phyloP scores from a whole-genome alignment of 1,284 basidiomycete genomes.

The Pyrrhoderma noxium region DNA sequence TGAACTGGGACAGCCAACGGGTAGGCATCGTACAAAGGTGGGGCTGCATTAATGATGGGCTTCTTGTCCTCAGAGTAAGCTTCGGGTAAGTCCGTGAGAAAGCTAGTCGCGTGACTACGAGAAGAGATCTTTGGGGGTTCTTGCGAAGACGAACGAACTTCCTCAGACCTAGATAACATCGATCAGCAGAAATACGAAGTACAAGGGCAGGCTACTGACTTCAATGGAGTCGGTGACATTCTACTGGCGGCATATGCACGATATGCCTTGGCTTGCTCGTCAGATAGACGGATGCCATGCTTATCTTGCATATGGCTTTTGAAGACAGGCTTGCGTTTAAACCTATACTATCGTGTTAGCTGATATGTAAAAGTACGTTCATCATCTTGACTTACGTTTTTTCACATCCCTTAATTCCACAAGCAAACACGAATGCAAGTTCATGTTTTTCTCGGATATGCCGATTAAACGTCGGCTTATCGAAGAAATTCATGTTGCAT shows the following conservation, averaged over 20 bases:
- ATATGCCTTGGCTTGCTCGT: too few species aligned
- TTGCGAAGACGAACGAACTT: not conserved
- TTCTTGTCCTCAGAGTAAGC: too few species aligned
- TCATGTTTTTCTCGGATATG: conserved; percentile 17
- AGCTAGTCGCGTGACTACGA: not conserved
- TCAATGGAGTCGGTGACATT: too few species aligned
- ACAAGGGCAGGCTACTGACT: too few species aligned
- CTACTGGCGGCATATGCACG: too few species aligned
- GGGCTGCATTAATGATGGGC: too few species aligned
- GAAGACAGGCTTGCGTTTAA: conserved; percentile 15
- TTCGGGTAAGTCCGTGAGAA: too few species aligned
- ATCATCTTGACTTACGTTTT: conserved; percentile 4
- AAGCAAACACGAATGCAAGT: conserved; percentile 12
- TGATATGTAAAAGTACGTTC: too few species aligned
- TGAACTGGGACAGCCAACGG: too few species aligned
- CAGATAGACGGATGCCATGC: not conserved
- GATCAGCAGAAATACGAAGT: too few species aligned
- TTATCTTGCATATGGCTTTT: conserved; percentile 13
- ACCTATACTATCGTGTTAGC: conserved; percentile 5
- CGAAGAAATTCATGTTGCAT: conserved; percentile 16
- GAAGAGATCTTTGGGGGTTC: not conserved
- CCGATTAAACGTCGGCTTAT: conserved; percentile 17
- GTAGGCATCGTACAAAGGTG: too few species aligned
- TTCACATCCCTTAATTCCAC: conserved; percentile 3
- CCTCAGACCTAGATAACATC: too few species aligned